Evolutionary conservation across 1,284 basidiomycete species (phyloP).

Genomic region (Heliocybe sulcata): DNA sequence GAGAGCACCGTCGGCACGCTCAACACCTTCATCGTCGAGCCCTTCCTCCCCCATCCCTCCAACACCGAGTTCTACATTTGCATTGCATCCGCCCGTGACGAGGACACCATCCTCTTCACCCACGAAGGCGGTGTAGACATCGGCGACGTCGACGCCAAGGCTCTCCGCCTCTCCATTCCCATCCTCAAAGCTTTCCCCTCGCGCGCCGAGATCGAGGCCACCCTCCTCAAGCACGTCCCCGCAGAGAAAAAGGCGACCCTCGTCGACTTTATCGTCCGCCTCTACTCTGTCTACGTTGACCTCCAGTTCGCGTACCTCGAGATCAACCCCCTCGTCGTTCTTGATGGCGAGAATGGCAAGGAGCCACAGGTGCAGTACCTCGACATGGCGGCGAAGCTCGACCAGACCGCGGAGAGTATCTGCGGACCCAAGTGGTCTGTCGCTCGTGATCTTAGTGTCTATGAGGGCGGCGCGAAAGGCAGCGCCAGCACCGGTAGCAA

Average conservation of each 20-base stretch:
- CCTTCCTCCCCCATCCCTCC: slow-evolving; percentile 93
- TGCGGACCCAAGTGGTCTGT: slow-evolving; percentile 99
- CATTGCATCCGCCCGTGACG: slow-evolving; percentile 93
- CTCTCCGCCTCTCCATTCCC: slow-evolving; percentile 83
- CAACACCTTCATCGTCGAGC: slow-evolving; percentile 97
- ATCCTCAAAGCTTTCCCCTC: slow-evolving; percentile 77
- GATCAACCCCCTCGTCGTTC: slow-evolving; percentile 97
- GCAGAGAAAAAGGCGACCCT: slow-evolving; percentile 81
- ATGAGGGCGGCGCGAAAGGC: slow-evolving; percentile 34
- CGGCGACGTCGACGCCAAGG: slow-evolving; percentile 98
- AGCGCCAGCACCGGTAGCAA: slow-evolving; percentile 36
- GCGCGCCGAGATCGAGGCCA: slow-evolving; percentile 67
- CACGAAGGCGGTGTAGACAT: slow-evolving; percentile 99
- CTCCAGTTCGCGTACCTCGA: slow-evolving; percentile 98
- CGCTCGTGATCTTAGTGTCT: slow-evolving; percentile 83
- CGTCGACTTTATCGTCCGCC: slow-evolving; percentile 89
- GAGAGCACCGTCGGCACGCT: slow-evolving; percentile 92
- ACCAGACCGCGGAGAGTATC: slow-evolving; percentile 97
- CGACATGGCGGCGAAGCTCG: slow-evolving; percentile 99
- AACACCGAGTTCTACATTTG: slow-evolving; percentile 98
- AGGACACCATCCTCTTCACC: slow-evolving; percentile 96
- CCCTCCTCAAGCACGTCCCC: slow-evolving; percentile 77
- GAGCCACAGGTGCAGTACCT: slow-evolving; percentile 89
- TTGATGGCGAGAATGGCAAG: slow-evolving; percentile 73
- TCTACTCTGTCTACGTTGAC: slow-evolving; percentile 97